Conservation (phyloP, 106 monocot species). For the Acorus gramineus region DNA sequence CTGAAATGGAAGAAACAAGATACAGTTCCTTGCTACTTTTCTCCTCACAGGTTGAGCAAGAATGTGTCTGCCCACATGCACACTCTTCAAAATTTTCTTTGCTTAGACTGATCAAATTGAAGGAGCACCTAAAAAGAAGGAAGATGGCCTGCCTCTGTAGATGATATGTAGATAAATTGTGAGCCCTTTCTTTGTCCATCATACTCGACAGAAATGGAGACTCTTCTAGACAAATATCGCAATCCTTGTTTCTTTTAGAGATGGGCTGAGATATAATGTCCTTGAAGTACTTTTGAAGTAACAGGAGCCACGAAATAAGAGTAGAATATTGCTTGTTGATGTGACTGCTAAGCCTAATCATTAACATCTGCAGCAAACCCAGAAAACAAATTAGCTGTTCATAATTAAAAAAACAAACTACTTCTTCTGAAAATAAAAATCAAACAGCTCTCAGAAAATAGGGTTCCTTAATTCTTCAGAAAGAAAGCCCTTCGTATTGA, state of each 20-base stretch:
- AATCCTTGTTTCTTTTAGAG: slow-evolving; percentile 13
- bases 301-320: slow-evolving; percentile 39
- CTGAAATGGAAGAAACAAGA: slow-evolving; percentile 23
- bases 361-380: slow-evolving; percentile 51
- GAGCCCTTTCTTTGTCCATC: slow-evolving; percentile 11
- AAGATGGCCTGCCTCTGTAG: slow-evolving; percentile 59
- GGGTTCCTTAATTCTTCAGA: too few relatives aligned
- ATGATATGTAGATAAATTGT: slow-evolving; percentile 26
- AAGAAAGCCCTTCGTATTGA: too few relatives aligned
- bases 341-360: slow-evolving; percentile 60
- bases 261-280: slow-evolving; percentile 47
- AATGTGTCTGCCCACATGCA: slow-evolving; percentile 12
- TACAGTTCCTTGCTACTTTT: slow-evolving; percentile 18
- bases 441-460: too few relatives aligned
- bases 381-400: too few relatives aligned
- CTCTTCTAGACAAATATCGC: slow-evolving; percentile 41
- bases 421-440: too few relatives aligned
- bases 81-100: slow-evolving; percentile 20
- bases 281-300: slow-evolving; percentile 50
- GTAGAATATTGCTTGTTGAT: slow-evolving; percentile 20
- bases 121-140: slow-evolving; percentile 63
- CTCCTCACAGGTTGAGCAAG: slow-evolving; percentile 6
- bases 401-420: too few relatives aligned
- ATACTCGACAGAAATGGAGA: slow-evolving; percentile 59
- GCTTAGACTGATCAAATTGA: slow-evolving; percentile 18